Conservation (phyloP, 1,284 basidiomycete species). For the Nidula niveotomentosa region DNA sequence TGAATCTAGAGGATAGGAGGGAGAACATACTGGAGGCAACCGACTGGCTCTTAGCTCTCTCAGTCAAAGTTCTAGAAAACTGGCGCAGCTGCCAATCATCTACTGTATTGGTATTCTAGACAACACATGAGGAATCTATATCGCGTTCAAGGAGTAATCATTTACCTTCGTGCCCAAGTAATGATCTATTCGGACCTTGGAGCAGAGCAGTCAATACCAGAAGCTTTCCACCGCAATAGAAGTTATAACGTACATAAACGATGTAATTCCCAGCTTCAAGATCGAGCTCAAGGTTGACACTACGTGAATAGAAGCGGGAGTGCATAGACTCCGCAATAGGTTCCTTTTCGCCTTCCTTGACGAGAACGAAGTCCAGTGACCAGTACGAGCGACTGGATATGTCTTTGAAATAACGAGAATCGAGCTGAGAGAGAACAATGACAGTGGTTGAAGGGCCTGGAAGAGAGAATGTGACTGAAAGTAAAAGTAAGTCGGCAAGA, state of each 20-base stretch:
- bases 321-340: slow-evolving; percentile 38
- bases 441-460: slow-evolving; percentile 37
- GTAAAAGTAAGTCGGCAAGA: neutral
- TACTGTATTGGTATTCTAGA: slow-evolving; percentile 14
- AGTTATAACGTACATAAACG: slow-evolving; percentile 40
- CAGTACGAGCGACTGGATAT: slow-evolving; percentile 40
- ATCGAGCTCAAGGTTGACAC: slow-evolving; percentile 43
- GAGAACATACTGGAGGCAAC: slow-evolving; percentile 41
- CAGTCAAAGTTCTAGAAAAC: slow-evolving; percentile 36
- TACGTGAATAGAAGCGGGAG: slow-evolving; percentile 37
- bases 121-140: neutral
- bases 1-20: neutral
- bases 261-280: slow-evolving; percentile 52
- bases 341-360: slow-evolving; percentile 42
- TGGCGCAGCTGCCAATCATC: slow-evolving; percentile 36
- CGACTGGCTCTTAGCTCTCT: slow-evolving; percentile 44
- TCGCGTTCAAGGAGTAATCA: neutral
- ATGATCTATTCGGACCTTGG: slow-evolving; percentile 43
- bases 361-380: slow-evolving; percentile 51
- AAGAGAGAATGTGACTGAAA: slow-evolving; percentile 44
- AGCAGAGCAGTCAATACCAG: neutral
- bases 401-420: slow-evolving; percentile 45
- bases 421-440: slow-evolving; percentile 54
- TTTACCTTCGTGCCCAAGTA: neutral
- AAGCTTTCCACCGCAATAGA: neutral